Evolutionary conservation across 169 alveolate genomes (phyloP), one percentile per base, ranked within the genome.

Genomic region (Eimeria praecox): DNA sequence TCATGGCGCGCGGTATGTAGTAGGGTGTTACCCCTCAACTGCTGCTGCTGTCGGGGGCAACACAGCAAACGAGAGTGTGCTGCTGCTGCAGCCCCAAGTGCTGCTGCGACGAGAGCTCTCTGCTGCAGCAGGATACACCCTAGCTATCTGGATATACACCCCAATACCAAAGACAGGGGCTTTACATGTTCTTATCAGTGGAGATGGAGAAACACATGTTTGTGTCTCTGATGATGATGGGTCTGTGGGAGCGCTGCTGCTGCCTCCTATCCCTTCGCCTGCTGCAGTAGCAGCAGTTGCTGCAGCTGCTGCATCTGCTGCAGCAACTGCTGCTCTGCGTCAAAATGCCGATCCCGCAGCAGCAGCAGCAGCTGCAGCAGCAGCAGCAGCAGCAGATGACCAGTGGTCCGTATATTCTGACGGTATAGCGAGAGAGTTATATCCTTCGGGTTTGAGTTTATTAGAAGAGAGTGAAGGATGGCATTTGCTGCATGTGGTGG

Each of bases 311-410:
- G 87, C 87, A 4, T 5, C 30, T 40, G 87, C 87, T 77, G 87
- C 87, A 6, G 87, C 87, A 12, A 33, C 87, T 42, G 52, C 87
- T 42, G 87, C 87, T 42, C 10, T 38, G 62, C 18, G 35, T 8
- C 35, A 30, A 35, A 62, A 24, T 56, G 87, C 87, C 38, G 87
- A 77, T 18, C 49, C 49, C 80, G 75, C 75, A 24, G 8, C 38
- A 9, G 75, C 75, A n/a, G 75, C 5, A n/a, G 75, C 75, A 9
- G 80, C 80, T n/a, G 87, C 20, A 38, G 87, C 87, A 9, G 87
- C 52, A 77, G 87, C 87, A 38, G 90, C 90, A 82, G 90, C 90
- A 46, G 90, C 90, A n/a, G 90, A 82, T 82, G 90, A 46, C 90
- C 90, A 82, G 90, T 82, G 90, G 90, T 82, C 90, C 49, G 90